Evolutionary conservation across 192 early-diverging fungal species (phyloP), one percentile per base, ranked within the genome.

Genomic region (Backusella macrospora): DNA sequence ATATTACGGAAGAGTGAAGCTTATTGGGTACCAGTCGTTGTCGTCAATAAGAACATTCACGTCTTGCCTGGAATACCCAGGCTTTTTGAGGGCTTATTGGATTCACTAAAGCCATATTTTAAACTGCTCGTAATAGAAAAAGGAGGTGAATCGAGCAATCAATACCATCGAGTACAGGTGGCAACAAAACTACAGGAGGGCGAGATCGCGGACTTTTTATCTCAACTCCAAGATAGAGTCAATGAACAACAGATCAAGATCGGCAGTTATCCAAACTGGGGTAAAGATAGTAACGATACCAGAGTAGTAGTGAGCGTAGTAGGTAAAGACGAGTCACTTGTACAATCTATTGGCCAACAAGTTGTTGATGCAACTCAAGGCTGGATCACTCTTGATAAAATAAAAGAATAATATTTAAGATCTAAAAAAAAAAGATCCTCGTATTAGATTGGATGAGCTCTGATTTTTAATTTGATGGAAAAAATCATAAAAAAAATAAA

Each of bases 11-110:
- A 87, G 0, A 73, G 75, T 38, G 70, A 73, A 4, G 80, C 81
- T n/a, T 69, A 89, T 10, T 94, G 92, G 92, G 90, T 93, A 37
- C 92, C 92, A 0, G 82, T 93, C 23, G 91, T 91, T 34, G 76
- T 87, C 8, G 86, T 88, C 9, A 89, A 89, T 59, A 73, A 73
- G 18, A 92, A 92, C 71, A 83, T 93, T 43, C 87, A 88, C 69
- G 81, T 93, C 40, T 78, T 94, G 18, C 92, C 92, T 0, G 91
- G 91, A 0, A 81, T 94, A 29, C 91, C 92, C 18, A 72, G 78
- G 46, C 76, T 94, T 44, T 94, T 93, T 76, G 78, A 84, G 75
- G 40, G 80, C 71, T 70, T 83, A 6, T 37, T 84, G 8, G 38
- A 74, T 4, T 73, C 46, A 38, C 77, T 81, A 21, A 23, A 76